A percentile compares a stretch with the other conserved stretches of the same genome.
Evolutionary conservation across 2,329 filamentous ascomycete species (phyloP).

Genomic region (Diplodia scrobiculata): DNA sequence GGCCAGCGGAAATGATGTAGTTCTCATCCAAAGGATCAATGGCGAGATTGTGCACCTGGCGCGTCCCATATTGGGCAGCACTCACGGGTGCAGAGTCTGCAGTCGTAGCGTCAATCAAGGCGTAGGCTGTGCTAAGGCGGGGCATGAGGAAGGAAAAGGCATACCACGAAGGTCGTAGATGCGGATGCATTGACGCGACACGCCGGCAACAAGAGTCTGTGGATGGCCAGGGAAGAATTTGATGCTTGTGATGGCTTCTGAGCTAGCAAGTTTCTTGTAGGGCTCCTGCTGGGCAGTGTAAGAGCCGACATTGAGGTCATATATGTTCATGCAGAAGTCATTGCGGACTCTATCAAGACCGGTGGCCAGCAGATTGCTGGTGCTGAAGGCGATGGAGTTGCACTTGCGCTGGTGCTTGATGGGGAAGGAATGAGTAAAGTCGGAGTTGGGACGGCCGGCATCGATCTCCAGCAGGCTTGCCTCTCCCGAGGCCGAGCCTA

Average conservation of each 20-base stretch:
- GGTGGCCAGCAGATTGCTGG: constrained; percentile 70
- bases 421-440: constrained; percentile 63
- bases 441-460: constrained; percentile 54
- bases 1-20: constrained; percentile 77
- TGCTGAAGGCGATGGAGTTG: constrained; percentile 79
- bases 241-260: constrained; percentile 76
- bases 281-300: constrained; percentile 56
- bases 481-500: constrained; percentile 74
- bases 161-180: constrained; percentile 78
- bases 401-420: constrained; percentile 76
- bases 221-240: constrained; percentile 79
- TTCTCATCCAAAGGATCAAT: constrained; percentile 80
- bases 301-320: constrained; percentile 67
- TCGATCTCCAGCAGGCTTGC: constrained; percentile 74
- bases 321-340: constrained; percentile 79
- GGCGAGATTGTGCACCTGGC: constrained; percentile 67
- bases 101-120: constrained; percentile 30
- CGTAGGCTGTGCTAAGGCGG: not conserved
- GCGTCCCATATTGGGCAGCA: constrained; percentile 56
- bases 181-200: constrained; percentile 72
- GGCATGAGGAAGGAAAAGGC: constrained; percentile 25
- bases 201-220: constrained; percentile 72
- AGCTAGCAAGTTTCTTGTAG: constrained; percentile 60
- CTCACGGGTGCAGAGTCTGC: constrained; percentile 48
- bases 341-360: constrained; percentile 79